Percentiles rank a stretch among this genome's conserved stretches.
These are phyloP conservation scores for Penicillium paxilli DNA, from an alignment of 495 filamentous ascomycete species.

Conservation along the genomic window DNA sequence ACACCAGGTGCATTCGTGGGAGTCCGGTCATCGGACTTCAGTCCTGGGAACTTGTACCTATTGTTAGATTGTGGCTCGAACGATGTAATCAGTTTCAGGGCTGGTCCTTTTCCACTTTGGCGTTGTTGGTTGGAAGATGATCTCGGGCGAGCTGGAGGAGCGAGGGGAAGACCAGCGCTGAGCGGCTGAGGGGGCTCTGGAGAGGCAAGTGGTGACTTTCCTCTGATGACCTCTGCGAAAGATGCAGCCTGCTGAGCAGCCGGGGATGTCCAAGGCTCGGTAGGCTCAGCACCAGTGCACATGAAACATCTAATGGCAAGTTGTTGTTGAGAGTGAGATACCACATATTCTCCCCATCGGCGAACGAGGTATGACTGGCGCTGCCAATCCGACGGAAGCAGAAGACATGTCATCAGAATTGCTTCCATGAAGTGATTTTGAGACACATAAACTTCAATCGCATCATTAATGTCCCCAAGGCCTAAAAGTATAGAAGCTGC, in stretches of 20 bases:
- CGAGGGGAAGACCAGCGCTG: slow-evolving; percentile 22
- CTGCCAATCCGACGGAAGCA: slow-evolving; percentile 81
- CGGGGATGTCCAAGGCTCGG: slow-evolving; percentile 83
- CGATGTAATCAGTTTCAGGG: slow-evolving; percentile 89
- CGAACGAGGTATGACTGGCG: slow-evolving; percentile 82
- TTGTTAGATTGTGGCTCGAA: slow-evolving; percentile 65
- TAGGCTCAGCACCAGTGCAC: slow-evolving; percentile 73
- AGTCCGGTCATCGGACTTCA: slow-evolving; percentile 66
- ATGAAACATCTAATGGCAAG: slow-evolving; percentile 92
- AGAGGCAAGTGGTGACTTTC: slow-evolving; percentile 47
- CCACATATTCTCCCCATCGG: slow-evolving; percentile 92
- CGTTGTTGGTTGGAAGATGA: slow-evolving; percentile 26
- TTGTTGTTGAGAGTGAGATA: slow-evolving; percentile 81
- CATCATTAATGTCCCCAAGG: slow-evolving; percentile 89
- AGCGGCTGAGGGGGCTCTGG: slow-evolving; percentile 34
- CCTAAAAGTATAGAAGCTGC: slow-evolving; percentile 89
- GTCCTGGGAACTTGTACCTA: slow-evolving; percentile 66
- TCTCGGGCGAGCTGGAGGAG: slow-evolving; percentile 26
- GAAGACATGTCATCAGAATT: slow-evolving; percentile 72
- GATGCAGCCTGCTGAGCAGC: slow-evolving; percentile 66
- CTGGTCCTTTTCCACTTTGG: slow-evolving; percentile 69
- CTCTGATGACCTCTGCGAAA: slow-evolving; percentile 32
- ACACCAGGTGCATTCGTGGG: slow-evolving; percentile 73
- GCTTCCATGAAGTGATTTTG: slow-evolving; percentile 91
- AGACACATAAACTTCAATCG: slow-evolving; percentile 94